Evolutionary conservation across 129 eudicot genomes (phyloP).

Genomic region (Pseudognaphalium luteoalbum): DNA sequence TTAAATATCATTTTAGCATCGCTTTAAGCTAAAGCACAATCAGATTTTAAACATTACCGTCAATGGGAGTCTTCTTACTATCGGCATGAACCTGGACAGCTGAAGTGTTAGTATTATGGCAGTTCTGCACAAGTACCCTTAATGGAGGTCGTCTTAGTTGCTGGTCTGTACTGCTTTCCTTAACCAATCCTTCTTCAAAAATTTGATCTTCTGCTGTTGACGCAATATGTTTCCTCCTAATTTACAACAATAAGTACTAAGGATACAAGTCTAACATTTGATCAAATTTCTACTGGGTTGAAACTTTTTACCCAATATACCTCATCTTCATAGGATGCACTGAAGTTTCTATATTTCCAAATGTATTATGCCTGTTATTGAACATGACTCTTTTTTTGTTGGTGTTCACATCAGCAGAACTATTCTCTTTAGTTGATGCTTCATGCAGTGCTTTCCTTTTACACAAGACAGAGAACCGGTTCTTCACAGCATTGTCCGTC

Average conservation of each 20-base stretch:
- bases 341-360: conserved; percentile 38
- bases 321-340: conserved; percentile 57
- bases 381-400: conserved; percentile 45
- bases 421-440: conserved; percentile 75
- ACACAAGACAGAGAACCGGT: conserved; percentile 80
- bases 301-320: conserved; percentile 36
- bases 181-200: conserved; percentile 32
- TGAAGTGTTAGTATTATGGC: conserved; percentile 29
- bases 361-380: conserved; percentile 36
- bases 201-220: conserved; percentile 36
- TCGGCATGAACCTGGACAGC: conserved; percentile 33
- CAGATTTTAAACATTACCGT: conserved; percentile 41
- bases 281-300: neutral
- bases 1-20: neutral
- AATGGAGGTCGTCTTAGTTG: conserved; percentile 65
- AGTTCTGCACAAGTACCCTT: conserved; percentile 60
- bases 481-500: conserved; percentile 96
- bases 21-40: neutral
- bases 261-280: neutral
- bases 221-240: conserved; percentile 53
- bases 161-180: conserved; percentile 36
- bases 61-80: conserved; percentile 31
- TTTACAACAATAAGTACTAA: conserved; percentile 24
- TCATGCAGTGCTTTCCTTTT: conserved; percentile 82
- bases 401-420: conserved; percentile 44